Evolutionary conservation across 441 rosid genomes (phyloP), one percentile per base, ranked within the genome.

Genomic region (Lepidium campestre): DNA sequence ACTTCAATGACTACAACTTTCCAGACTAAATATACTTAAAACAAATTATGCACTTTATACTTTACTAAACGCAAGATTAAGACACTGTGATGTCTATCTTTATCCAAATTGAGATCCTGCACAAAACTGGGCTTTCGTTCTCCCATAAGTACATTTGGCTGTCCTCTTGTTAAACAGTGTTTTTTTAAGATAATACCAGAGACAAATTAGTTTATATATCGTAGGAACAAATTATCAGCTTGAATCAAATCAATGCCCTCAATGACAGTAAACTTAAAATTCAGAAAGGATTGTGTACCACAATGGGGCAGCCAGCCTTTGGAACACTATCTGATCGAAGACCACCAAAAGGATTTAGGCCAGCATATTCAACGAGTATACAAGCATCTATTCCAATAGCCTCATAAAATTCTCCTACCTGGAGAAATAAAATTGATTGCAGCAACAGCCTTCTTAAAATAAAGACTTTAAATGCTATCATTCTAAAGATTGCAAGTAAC

Each of bases 341-440:
- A 70, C 97, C 98, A 50, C 99, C 99, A 79, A 91, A 91, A 54
- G 99, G 99, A 82, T 94, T 94, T 52, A 94, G 69, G 78, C 99
- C 99, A 79, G 98, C 99, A 78, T 82, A 85, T 77, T 94, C 99
- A 58, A 91, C 99, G 31, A 94, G 96, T 75, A 94, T 75, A 69
- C 99, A 94, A 32, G 98, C 98, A 86, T 94, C 99, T 68, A 94
- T 86, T 57, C 99, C 99, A 57, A 94, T 78, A 63, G 99, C 88
- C 78, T 94, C 99, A 78, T 91, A 94, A 77, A 94, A 91, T 10
- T 94, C 99, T 35, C 99, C 99, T 31, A 94, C 99, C 98, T 94
- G 84, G 42, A 63, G 60, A 23, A 37, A 37, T 20, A 23, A 49
- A n/a, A 4, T 27, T 27, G 4, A 8, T 25, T 58, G 62, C 42